Evolutionary conservation across 2,329 filamentous ascomycete genomes (phyloP).

Genomic region (Fusarium sublunatum): DNA sequence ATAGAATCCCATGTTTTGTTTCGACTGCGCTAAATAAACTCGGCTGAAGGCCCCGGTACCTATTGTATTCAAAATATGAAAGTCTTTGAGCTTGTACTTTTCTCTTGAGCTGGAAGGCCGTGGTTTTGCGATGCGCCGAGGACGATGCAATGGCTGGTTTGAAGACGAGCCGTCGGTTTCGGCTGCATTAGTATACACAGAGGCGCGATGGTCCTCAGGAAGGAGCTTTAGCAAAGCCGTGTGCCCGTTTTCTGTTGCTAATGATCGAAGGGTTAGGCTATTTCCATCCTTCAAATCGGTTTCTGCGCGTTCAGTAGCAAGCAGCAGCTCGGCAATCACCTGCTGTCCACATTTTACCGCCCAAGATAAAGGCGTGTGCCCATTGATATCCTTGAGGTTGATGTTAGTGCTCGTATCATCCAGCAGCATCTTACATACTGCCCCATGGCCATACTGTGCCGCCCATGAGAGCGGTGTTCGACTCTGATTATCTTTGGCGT

Average conservation of each 20-base stretch:
- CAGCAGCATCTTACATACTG: neutral
- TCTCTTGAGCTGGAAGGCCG: slow-evolving; percentile 71
- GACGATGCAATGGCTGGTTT: no score
- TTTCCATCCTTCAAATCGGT: neutral
- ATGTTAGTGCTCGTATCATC: neutral
- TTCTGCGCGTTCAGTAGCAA: neutral
- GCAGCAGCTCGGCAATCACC: neutral
- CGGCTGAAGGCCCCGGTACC: slow-evolving; percentile 97
- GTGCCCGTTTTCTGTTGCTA: neutral
- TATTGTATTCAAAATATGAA: slow-evolving; percentile 86
- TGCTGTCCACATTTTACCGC: neutral
- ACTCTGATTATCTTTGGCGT: neutral
- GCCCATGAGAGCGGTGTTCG: neutral
- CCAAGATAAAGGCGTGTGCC: neutral
- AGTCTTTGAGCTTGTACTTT: slow-evolving; percentile 94
- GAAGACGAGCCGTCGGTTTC: no score
- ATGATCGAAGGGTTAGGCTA: neutral
- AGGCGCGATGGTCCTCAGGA: neutral
- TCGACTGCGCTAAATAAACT: slow-evolving; percentile 95
- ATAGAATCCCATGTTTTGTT: slow-evolving; percentile 97
- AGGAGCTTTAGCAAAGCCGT: neutral
- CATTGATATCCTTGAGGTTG: neutral
- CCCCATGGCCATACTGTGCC: neutral
- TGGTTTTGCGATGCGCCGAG: neutral
- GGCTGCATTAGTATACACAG: no score